Evolutionary conservation across 2,329 filamentous ascomycete species (phyloP).

Genomic region (Fusarium buxicola): DNA sequence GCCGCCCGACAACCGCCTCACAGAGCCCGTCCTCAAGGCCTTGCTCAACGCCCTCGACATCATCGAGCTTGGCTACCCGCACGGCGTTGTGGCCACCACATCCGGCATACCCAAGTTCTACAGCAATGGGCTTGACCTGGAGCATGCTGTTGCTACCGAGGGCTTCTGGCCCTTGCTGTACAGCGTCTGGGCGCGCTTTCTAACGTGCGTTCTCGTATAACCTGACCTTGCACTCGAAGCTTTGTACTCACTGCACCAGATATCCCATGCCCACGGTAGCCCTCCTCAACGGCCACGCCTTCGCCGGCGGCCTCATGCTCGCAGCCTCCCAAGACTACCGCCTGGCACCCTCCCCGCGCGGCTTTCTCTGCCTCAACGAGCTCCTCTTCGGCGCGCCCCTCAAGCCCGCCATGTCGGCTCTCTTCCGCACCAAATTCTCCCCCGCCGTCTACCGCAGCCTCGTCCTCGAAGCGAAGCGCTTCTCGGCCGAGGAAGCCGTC

Average conservation of each 20-base stretch:
- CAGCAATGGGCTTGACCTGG: constrained; percentile 83
- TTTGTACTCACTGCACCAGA: constrained; percentile 30
- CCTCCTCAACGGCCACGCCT: constrained; percentile 83
- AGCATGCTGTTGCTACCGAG: constrained; percentile 69
- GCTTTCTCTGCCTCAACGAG: constrained; percentile 86
- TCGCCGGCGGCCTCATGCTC: constrained; percentile 84
- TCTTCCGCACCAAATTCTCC: constrained; percentile 78
- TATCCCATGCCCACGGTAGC: constrained; percentile 87
- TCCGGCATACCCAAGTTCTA: constrained; percentile 83
- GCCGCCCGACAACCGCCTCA: constrained; percentile 81
- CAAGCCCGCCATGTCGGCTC: constrained; percentile 76
- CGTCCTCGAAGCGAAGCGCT: constrained; percentile 79
- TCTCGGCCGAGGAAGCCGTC: constrained; percentile 71
- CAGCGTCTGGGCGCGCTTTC: constrained; percentile 71
- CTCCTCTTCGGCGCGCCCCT: constrained; percentile 83
- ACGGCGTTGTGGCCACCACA: constrained; percentile 83
- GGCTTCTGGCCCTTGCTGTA: constrained; percentile 74
- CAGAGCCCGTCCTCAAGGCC: constrained; percentile 73
- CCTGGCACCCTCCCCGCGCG: constrained; percentile 75
- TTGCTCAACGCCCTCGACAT: constrained; percentile 79
- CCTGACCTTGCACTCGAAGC: too few species aligned
- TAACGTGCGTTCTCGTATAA: constrained; percentile 44
- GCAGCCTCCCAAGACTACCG: constrained; percentile 88
- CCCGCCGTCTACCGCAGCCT: constrained; percentile 69
- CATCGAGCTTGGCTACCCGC: constrained; percentile 72